Base-by-base conservation (phyloP, 768 basidiomycete genomes). In the Pleurotus tuoliensis region DNA sequence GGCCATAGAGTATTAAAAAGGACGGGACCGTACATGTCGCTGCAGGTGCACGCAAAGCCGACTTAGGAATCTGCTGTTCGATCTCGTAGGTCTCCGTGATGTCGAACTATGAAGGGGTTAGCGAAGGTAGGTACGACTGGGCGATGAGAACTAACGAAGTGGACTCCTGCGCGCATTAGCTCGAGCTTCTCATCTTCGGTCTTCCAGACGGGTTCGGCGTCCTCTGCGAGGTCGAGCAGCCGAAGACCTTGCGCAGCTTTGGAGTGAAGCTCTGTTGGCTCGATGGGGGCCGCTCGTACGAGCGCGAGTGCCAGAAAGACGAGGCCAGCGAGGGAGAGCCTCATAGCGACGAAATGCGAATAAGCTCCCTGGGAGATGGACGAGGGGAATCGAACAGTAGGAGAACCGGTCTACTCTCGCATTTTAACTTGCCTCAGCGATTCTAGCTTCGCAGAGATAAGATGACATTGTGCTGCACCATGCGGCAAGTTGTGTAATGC, bases 161-260 rank as follows among this genome's bases (percentile, higher is more conserved):
- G 67, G 34, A 63, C 61, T 6, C 69, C 67, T 51, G 67, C 64
- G 18, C 70, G 66, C 61, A 71, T 61, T 45, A 75, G 66, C 27
- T 69, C 67, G 24, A 75, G 62, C 59, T 73, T 69, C 58, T 74
- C 72, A 7, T 65, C 69, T 56, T 74, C 74, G 3, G 72, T 72
- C 62, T 73, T 74, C 74, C 76, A 77, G 18, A 73, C 67, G 3
- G 74, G 74, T 6, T 72, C 72, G 4, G 60, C 67, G 16, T 63
- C 69, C 41, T 75, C 76, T 20, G 60, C 63, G 18, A 77, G 64
- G 38, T 70, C 71, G 43, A 77, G 59, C 18, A 76, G 67, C 27
- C 71, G 72, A 40, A 75, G 61, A 24, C 73, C 73, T 51, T 70
- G 61, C 0, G 67, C 64, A 16, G 69, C 61, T 45, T 77, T 74